Evolutionary conservation across 176 grass and related monocot genomes (phyloP).

Genomic region (Coix lacrymajobi): DNA sequence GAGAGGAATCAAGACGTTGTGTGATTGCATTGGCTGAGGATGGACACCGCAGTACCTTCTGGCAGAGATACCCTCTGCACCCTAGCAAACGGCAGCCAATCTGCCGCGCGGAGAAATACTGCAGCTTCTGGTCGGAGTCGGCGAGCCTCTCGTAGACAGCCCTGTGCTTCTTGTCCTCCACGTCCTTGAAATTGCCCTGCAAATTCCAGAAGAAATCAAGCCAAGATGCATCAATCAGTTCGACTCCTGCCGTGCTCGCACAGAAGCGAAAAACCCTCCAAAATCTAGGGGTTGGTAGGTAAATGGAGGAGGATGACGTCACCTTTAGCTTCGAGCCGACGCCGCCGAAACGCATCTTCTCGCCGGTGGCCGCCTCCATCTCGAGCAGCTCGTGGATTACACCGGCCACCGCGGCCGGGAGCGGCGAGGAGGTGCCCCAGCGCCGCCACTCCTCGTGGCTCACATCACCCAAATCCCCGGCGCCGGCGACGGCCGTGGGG

Average conservation of each 20-base stretch:
- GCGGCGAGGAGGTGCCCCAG: slow-evolving; percentile 72
- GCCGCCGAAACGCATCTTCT: slow-evolving; percentile 71
- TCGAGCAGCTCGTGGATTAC: slow-evolving; percentile 50
- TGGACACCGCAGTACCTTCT: slow-evolving; percentile 45
- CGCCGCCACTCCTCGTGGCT: slow-evolving; percentile 63
- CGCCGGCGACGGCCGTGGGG: neutral
- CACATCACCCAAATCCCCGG: slow-evolving; percentile 14
- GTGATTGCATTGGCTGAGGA: neutral
- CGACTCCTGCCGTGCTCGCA: neutral
- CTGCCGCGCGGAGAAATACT: slow-evolving; percentile 83
- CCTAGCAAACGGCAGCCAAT: slow-evolving; percentile 83
- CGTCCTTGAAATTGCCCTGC: slow-evolving; percentile 72
- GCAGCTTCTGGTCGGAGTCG: slow-evolving; percentile 81
- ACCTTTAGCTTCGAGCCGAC: slow-evolving; percentile 77
- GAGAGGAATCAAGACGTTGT: neutral
- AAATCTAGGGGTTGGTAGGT: neutral
- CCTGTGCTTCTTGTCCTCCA: slow-evolving; percentile 85
- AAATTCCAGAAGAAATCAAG: neutral
- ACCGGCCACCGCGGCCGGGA: slow-evolving; percentile 43
- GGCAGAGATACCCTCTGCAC: slow-evolving; percentile 76
- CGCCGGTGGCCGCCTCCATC: slow-evolving; percentile 41
- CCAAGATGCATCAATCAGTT: neutral
- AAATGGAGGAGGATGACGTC: neutral
- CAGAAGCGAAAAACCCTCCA: neutral
- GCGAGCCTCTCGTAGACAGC: slow-evolving; percentile 52